Evolutionary conservation across 2,329 filamentous ascomycete species (phyloP), one percentile per base, ranked within the genome.

Genomic region (Massarina eburnea): DNA sequence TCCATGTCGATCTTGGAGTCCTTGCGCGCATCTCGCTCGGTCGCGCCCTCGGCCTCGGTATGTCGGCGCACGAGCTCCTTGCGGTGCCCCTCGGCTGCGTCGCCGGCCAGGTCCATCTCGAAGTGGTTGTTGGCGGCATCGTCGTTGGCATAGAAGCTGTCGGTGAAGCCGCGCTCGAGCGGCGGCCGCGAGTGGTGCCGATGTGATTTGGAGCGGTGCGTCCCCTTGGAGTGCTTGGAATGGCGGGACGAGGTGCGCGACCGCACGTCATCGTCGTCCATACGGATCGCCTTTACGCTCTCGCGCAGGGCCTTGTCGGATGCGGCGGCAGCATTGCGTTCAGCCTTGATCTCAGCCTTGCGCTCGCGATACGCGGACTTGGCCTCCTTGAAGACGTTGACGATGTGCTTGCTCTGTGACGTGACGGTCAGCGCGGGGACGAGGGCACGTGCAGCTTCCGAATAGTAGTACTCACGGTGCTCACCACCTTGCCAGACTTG

Each of bases 321-420:
- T 32, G 76, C 63, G 51, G 79, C 77, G 51, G 79, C 77, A 30
- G 76, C 76, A 61, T 85, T 84, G 60, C 84, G 81, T 56, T 89
- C 83, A 17, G 85, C 83, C 67, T 84, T 84, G 59, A 96, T 80
- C 57, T 91, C 84, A 6, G 89, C 86, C 70, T 95, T 96, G 65
- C 89, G 89, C 64, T 95, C 89, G 46, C 85, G 81, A 72, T 97
- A 97, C 47, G 89, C 88, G 43, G 85, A 83, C 67, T 89, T 90
- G 53, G 91, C 92, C 67, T 96, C 91, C 69, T 90, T 95, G 79
- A 95, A 95, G 64, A 96, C 86, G 66, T 84, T 86, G 64, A 95
- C 82, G 19, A 97, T 77, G 60, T 96, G 89, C 73, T 95, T 96
- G 64, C 90, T 90, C 90, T 95, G 63, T 45, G 38, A 33, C n/a